Evolutionary conservation across 2,329 filamentous ascomycete species (phyloP).

Genomic region (Fonsecaea nubica): DNA sequence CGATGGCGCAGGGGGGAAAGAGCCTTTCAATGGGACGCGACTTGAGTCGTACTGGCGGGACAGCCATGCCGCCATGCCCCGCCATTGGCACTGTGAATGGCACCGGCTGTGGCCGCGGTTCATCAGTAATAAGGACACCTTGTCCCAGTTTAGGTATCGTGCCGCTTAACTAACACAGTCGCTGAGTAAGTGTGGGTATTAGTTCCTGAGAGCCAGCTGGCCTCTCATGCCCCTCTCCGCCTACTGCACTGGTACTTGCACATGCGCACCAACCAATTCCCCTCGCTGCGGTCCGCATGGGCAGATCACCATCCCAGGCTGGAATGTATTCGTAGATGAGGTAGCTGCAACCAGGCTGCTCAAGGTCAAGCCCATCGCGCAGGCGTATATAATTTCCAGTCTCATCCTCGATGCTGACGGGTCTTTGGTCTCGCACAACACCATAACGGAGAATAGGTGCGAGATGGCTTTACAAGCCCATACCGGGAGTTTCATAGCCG

Average conservation of each 20-base stretch:
- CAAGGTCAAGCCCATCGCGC: not conserved
- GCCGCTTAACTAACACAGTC: not conserved
- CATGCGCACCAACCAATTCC: not conserved
- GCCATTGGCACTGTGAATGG: not conserved
- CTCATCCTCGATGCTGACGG: not conserved
- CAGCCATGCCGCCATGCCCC: not conserved
- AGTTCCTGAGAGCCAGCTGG: not conserved
- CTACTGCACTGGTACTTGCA: too few relatives aligned
- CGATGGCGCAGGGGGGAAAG: conserved; percentile 1
- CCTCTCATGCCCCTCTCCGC: not conserved
- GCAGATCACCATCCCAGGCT: not conserved
- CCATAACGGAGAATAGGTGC: not conserved
- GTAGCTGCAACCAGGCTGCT: not conserved
- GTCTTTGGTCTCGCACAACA: not conserved
- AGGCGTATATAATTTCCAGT: not conserved
- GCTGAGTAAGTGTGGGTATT: not conserved
- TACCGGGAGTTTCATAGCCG: too few relatives aligned
- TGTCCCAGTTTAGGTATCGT: not conserved
- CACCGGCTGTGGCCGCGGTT: not conserved
- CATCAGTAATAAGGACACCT: not conserved
- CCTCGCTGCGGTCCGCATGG: not conserved
- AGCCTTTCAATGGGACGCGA: conserved; percentile 2
- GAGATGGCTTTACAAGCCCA: not conserved
- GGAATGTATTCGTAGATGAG: not conserved
- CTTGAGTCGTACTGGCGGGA: not conserved